Evolutionary conservation across 116 monocot species (phyloP).

Genomic region (Papilionanthe hybrid): DNA sequence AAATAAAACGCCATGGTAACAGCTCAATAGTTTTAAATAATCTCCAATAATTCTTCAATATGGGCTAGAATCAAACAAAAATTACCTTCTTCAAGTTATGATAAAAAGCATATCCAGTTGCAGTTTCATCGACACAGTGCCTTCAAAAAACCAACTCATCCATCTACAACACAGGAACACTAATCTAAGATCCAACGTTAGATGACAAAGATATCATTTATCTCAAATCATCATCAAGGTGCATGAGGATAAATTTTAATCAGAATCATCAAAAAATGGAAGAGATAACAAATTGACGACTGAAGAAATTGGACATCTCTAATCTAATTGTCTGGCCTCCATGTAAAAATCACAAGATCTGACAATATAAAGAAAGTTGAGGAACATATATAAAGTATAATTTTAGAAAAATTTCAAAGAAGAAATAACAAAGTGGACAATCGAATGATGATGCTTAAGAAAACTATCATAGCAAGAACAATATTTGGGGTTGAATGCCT

Average conservation of each 20-base stretch:
- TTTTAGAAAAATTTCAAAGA: not conserved
- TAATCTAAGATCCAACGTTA: slow-evolving; percentile 12
- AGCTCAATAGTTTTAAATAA: not conserved
- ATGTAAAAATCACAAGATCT: not conserved
- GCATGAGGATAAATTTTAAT: too few species aligned
- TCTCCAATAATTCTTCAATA: not conserved
- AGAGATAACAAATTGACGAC: not conserved
- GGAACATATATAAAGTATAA: not conserved
- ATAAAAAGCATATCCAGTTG: not conserved
- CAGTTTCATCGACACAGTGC: not conserved
- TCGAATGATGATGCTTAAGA: not conserved
- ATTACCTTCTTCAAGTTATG: slow-evolving; percentile 4
- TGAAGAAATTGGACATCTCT: too few species aligned
- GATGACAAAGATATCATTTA: not conserved
- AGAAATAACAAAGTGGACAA: too few species aligned
- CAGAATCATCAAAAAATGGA: not conserved
- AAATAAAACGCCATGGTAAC: not conserved
- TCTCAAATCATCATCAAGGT: not conserved
- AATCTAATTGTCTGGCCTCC: too few species aligned
- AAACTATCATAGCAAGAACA: not conserved
- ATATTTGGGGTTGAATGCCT: not conserved
- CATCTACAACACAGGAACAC: slow-evolving; percentile 25
- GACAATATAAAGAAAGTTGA: not conserved
- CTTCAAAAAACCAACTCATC: slow-evolving; percentile 15
- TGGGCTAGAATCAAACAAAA: not conserved